phyloP scores from a whole-genome alignment of 129 eudicot genomes.

The Deinandra increscens region DNA sequence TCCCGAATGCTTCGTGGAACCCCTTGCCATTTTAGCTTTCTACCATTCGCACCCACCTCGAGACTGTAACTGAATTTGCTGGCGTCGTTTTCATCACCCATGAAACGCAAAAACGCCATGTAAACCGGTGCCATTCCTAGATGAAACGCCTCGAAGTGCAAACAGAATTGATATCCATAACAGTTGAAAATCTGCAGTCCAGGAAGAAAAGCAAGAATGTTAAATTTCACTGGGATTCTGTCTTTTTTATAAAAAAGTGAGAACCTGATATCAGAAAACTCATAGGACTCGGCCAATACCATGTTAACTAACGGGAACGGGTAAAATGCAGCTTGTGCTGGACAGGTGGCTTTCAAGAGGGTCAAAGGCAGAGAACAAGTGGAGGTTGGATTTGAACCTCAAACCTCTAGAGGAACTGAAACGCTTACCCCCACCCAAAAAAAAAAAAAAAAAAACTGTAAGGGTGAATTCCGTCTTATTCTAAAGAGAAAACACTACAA shows the following conservation, averaged over 20 bases:
- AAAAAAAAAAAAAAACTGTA: no score
- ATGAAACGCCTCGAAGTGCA: conserved; percentile 74
- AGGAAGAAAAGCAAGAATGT: conserved; percentile 1
- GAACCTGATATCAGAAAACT: no score
- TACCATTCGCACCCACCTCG: conserved; percentile 52
- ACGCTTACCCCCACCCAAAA: no score
- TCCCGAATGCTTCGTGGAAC: conserved; percentile 70
- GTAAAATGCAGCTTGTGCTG: no score
- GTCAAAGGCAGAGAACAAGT: no score
- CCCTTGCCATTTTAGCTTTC: conserved; percentile 68
- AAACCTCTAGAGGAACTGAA: no score
- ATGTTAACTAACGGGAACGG: no score
- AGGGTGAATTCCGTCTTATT: no score
- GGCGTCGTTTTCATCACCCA: conserved; percentile 70
- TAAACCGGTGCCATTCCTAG: conserved; percentile 60
- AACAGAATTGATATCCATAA: conserved; percentile 62
- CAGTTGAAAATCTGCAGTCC: conserved; percentile 55
- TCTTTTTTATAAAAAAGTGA: background rate
- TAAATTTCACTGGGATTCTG: background rate
- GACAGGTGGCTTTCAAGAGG: no score
- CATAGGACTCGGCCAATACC: no score
- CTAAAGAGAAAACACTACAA: background rate
- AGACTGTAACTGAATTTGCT: conserved; percentile 59
- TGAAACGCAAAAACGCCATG: conserved; percentile 68
- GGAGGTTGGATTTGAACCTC: no score